Conservation (phyloP, 306 rosid genomes). For the Canavalia ensiformis region DNA sequence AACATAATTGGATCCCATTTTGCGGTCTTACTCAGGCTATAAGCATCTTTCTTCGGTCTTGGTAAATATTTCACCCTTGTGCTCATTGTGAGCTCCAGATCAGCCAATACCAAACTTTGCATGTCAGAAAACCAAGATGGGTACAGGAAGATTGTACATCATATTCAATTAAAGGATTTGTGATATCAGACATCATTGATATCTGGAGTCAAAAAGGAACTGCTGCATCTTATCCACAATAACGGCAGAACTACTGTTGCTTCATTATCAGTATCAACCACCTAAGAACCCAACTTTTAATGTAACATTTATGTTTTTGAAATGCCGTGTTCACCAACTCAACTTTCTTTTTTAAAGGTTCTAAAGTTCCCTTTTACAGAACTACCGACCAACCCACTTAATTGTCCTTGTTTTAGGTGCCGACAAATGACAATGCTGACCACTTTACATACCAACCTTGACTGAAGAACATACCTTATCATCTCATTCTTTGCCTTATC, state of each 20-base stretch:
- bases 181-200: not conserved
- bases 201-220: conserved; percentile 26
- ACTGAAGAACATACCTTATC: not conserved
- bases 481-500: conserved; percentile 28
- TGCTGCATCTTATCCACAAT: conserved; percentile 19
- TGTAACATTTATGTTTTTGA: not conserved
- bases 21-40: not conserved
- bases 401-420: conserved; percentile 35
- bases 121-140: not conserved
- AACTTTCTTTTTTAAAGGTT: conserved; percentile 25
- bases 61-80: not conserved
- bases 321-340: conserved; percentile 28
- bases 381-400: conserved; percentile 36
- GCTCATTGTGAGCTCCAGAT: conserved; percentile 28
- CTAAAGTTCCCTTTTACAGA: conserved; percentile 10
- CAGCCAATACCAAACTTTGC: not conserved
- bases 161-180: not conserved
- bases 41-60: conserved; percentile 5
- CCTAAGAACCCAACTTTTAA: conserved; percentile 24
- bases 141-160: not conserved
- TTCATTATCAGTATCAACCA: conserved; percentile 45
- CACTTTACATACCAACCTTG: conserved; percentile 24
- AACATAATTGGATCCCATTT: not conserved
- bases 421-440: conserved; percentile 34
- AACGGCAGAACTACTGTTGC: conserved; percentile 3